Evolutionary conservation across 1,284 basidiomycete genomes (phyloP), one percentile per base, ranked within the genome.

Genomic region (Boletus smithii): DNA sequence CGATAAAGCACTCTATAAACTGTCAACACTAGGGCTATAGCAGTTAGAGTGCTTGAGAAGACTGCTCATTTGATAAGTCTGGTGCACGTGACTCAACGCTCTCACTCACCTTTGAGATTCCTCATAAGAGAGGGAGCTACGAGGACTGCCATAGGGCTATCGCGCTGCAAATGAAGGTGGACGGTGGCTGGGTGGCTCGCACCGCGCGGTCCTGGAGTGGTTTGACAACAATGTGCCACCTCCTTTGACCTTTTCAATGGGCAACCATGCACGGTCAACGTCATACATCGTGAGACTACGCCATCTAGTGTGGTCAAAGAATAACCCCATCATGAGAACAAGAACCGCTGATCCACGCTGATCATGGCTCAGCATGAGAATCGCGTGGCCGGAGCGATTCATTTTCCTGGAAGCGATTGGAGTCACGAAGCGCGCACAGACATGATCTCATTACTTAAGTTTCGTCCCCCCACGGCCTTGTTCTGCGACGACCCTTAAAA

Each of bases 31-130:
- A 61, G 13, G 22, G 48, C 42, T 16, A 46, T 24, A 5, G 20
- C 40, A 6, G 41, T 48, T 0, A 65, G 23, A 29, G 29, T n/a
- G 40, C 44, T 61, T 24, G 53, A 48, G 32, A 57, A 34, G 26
- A 50, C 60, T 59, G 18, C n/a, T 34, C 22, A 17, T 18, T 18
- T 22, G 31, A 29, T 46, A 2, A 42, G 47, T 32, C 16, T n/a
- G 41, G 16, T 24, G 31, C 22, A 16, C 8, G 26, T 13, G n/a
- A 35, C 33, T 30, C 29, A 23, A 23, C 16, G 18, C 14, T 14
- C 16, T 33, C 20, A 3, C 54, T 61, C 39, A 58, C 59, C 46
- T 40, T 52, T 49, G 37, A 59, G 42, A 31, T 32, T 20, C 45
- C 32, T 40, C 30, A 8, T 22, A 4, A 54, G 32, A 42, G 46